These are phyloP conservation scores for Citrus maxima DNA, from an alignment of 345 rosid species.

Conservation along the genomic window DNA sequence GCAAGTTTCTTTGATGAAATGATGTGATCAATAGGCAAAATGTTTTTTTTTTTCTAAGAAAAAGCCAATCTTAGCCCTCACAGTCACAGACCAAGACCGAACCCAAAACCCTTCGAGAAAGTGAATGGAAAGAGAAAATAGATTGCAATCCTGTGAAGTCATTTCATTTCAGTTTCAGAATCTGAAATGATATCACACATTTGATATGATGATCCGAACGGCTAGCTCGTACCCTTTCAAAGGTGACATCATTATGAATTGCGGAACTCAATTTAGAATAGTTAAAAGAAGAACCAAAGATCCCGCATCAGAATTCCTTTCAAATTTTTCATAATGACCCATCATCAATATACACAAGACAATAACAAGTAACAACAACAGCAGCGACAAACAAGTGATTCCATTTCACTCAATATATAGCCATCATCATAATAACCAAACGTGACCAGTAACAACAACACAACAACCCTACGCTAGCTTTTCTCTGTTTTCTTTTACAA, in stretches of 20 bases:
- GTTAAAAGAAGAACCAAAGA: not conserved
- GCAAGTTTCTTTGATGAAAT: not conserved
- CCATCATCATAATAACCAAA: slow-evolving; percentile 15
- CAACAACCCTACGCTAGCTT: not conserved
- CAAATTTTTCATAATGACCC: slow-evolving; percentile 40
- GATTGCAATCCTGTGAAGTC: slow-evolving; percentile 24
- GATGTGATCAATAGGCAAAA: too few relatives aligned
- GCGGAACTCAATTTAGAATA: not conserved
- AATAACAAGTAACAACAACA: not conserved
- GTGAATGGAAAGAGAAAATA: not conserved
- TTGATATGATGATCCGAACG: not conserved
- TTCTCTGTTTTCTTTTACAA: slow-evolving; percentile 2
- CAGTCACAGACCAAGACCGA: too few relatives aligned
- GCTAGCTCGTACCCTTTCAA: slow-evolving; percentile 9
- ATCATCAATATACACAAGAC: slow-evolving; percentile 37
- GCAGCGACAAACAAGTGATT: slow-evolving; percentile 13
- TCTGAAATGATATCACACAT: slow-evolving; percentile 17
- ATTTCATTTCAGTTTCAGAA: slow-evolving; percentile 29
- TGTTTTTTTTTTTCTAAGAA: too few relatives aligned
- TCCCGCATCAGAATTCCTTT: slow-evolving; percentile 22
- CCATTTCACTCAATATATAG: slow-evolving; percentile 19
- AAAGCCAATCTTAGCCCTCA: too few relatives aligned
- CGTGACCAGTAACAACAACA: slow-evolving; percentile 3
- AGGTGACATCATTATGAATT: slow-evolving; percentile 3
- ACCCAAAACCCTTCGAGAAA: slow-evolving; percentile 18